Conservation (phyloP, 352 stramenopile genomes). For the Hyaloperonospora brassicae region DNA sequence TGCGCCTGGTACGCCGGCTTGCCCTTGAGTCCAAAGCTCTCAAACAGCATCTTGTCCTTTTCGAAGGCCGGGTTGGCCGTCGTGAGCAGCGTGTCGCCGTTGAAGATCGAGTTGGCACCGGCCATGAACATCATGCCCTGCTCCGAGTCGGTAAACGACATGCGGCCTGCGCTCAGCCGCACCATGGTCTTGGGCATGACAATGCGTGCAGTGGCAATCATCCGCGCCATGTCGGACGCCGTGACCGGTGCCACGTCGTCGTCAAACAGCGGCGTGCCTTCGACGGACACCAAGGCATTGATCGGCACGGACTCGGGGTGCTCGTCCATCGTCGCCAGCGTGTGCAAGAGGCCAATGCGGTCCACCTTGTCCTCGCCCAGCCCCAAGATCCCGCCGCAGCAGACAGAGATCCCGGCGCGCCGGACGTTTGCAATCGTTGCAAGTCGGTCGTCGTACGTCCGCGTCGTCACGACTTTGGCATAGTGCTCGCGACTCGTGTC, state of each 20-base stretch:
- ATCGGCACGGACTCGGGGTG: slow-evolving; percentile 96
- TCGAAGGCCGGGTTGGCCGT: slow-evolving; percentile 95
- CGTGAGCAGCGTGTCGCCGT: slow-evolving; percentile 95
- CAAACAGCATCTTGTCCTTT: slow-evolving; percentile 91
- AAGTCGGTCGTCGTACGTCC: slow-evolving; percentile 95
- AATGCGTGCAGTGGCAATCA: slow-evolving; percentile 95
- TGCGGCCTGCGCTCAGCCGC: slow-evolving; percentile 91
- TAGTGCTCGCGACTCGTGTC: slow-evolving; percentile 97
- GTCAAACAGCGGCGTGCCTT: slow-evolving; percentile 92
- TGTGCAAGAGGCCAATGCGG: slow-evolving; percentile 92
- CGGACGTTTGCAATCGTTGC: slow-evolving; percentile 95
- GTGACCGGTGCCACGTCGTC: slow-evolving; percentile 82
- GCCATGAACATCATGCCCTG: slow-evolving; percentile 96
- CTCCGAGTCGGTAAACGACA: slow-evolving; percentile 94
- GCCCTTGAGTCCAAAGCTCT: slow-evolving; percentile 90
- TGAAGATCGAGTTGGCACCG: slow-evolving; percentile 98
- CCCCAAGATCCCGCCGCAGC: slow-evolving; percentile 95
- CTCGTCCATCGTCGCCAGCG: slow-evolving; percentile 91
- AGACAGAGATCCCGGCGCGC: slow-evolving; percentile 95
- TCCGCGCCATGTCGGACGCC: slow-evolving; percentile 95
- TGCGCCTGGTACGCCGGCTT: slow-evolving; percentile 92
- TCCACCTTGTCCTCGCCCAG: slow-evolving; percentile 93
- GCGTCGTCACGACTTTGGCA: slow-evolving; percentile 93
- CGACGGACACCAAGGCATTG: slow-evolving; percentile 93
- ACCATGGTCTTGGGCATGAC: slow-evolving; percentile 98